A percentile compares a stretch with the other conserved stretches of the same genome.
These are phyloP conservation scores for Backusella tarrabulga DNA, from an alignment of 192 early-diverging fungal genomes.

Conservation along the genomic window DNA sequence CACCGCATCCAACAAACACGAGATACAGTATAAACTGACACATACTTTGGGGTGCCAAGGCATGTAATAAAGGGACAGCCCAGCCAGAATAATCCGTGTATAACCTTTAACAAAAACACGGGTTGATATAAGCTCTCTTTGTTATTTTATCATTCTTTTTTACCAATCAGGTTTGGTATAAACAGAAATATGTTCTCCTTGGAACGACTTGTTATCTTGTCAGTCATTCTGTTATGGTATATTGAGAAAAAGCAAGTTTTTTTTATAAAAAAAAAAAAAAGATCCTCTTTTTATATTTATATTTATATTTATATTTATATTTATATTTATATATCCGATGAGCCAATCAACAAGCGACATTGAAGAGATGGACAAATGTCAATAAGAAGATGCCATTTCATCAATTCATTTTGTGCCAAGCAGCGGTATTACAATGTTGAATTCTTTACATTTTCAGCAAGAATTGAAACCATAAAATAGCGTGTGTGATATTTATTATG, in stretches of 20 bases:
- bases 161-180: slow-evolving; percentile 79
- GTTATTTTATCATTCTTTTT: not conserved
- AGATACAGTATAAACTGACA: slow-evolving; percentile 78
- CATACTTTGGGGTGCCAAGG: slow-evolving; percentile 66
- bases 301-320: not conserved
- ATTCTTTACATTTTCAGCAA: not conserved
- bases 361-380: not conserved
- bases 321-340: not conserved
- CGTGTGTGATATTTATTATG: not conserved
- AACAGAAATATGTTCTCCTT: slow-evolving; percentile 70
- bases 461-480: not conserved
- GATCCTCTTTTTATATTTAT: not conserved
- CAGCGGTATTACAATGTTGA: not conserved
- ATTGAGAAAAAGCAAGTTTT: slow-evolving; percentile 1
- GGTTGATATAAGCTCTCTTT: not conserved
- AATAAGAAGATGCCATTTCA: too few species aligned
- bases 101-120: slow-evolving; percentile 59
- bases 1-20: slow-evolving; percentile 88
- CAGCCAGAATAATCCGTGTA: slow-evolving; percentile 76
- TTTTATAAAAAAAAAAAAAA: slow-evolving; percentile 9
- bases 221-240: not conserved
- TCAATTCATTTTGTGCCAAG: too few species aligned
- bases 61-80: slow-evolving; percentile 75
- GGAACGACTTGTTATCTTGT: not conserved
- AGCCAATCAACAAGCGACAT: not conserved